Evolutionary conservation across 2,329 filamentous ascomycete genomes (phyloP).

Genomic region (Boeremia lycopersici): DNA sequence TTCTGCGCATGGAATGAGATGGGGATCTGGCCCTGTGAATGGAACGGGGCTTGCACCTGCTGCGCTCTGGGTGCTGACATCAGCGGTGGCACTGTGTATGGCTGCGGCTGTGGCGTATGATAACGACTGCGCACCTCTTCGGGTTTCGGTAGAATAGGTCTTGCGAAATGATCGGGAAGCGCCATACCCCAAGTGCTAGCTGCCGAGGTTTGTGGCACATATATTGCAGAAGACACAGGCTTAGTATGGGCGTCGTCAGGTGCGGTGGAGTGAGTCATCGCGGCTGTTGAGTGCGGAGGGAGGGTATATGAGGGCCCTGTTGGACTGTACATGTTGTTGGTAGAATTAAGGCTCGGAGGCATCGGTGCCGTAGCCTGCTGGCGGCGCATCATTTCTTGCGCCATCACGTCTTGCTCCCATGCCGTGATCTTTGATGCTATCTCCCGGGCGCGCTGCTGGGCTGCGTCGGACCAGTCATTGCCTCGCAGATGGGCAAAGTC

Average conservation of each 20-base stretch:
- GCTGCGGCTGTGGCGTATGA: not conserved
- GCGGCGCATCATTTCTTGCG: not conserved
- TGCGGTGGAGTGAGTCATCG: no score
- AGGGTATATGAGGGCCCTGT: no score
- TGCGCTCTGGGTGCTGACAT: not conserved
- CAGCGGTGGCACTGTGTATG: not conserved
- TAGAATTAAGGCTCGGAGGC: no score
- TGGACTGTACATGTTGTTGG: no score
- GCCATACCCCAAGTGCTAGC: no score
- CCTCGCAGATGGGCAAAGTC: not conserved
- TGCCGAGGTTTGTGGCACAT: no score
- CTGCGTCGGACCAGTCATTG: not conserved
- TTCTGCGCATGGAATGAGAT: no score
- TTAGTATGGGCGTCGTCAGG: no score
- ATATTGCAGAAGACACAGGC: no score
- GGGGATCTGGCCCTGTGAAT: not conserved
- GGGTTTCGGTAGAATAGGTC: not conserved
- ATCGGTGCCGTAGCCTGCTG: not conserved
- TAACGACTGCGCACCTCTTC: not conserved
- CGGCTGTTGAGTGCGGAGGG: no score
- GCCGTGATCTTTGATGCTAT: not conserved
- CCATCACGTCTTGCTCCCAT: not conserved
- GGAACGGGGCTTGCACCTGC: not conserved
- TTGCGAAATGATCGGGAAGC: no score
- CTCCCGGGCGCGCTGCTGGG: not conserved